Percentiles rank a stretch among this genome's conserved stretches.
These are phyloP conservation scores for Xylaria sp. DNA, from an alignment of 2,329 filamentous ascomycete species.

Conservation along the genomic window DNA sequence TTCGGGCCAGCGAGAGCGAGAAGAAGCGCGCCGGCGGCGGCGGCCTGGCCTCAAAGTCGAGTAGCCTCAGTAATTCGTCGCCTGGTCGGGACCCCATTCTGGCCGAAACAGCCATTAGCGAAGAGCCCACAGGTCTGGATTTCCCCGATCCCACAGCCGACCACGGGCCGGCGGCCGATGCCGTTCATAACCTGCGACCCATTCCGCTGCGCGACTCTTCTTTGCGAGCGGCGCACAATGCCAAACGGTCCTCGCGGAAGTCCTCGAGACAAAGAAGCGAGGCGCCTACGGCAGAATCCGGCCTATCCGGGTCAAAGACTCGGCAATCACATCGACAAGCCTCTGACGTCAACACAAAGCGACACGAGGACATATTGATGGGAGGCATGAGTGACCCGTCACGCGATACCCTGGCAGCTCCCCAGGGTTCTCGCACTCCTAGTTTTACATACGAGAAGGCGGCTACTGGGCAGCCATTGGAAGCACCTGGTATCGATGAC, in stretches of 20 bases:
- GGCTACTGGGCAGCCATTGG: conserved; percentile 41
- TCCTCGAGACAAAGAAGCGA: conserved; percentile 63
- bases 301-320: conserved; percentile 45
- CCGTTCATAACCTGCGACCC: conserved; percentile 42
- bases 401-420: conserved; percentile 39
- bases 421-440: conserved; percentile 41
- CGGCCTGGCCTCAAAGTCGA: conserved; percentile 54
- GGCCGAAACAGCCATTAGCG: conserved; percentile 65
- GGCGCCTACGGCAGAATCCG: conserved; percentile 50
- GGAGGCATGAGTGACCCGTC: conserved; percentile 48
- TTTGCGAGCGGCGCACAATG: conserved; percentile 63
- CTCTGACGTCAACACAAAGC: conserved; percentile 41
- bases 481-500: conserved; percentile 61
- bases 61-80: conserved; percentile 51
- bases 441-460: conserved; percentile 42
- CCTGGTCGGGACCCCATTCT: conserved; percentile 61
- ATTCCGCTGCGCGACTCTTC: conserved; percentile 78
- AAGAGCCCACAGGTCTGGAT: conserved; percentile 58
- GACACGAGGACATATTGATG: conserved; percentile 46
- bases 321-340: conserved; percentile 43
- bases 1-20: conserved; percentile 71
- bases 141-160: conserved; percentile 35
- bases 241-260: conserved; percentile 64
- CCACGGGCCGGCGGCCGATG: conserved; percentile 41
- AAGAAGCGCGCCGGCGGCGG: conserved; percentile 66